Percentiles rank a stretch among this genome's conserved stretches.
Conservation (phyloP, 345 rosid species). For the Brassica nigra region DNA sequence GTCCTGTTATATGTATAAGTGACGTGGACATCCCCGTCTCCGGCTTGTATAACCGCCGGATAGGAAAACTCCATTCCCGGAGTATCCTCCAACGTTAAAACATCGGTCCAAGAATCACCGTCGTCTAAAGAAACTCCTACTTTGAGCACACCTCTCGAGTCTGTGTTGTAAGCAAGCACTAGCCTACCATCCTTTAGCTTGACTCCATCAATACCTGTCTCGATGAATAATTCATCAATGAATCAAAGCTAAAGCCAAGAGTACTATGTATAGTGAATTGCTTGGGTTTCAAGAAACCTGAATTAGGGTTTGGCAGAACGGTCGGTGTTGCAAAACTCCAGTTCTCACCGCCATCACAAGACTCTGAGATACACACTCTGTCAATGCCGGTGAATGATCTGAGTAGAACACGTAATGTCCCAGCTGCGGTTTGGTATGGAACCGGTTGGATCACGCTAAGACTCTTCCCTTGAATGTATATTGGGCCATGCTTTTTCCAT, state of each 20-base stretch:
- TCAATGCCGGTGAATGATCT: slow-evolving; percentile 65
- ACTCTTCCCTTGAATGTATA: slow-evolving; percentile 59
- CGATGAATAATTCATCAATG: not conserved
- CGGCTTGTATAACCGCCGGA: slow-evolving; percentile 81
- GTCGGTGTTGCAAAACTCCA: slow-evolving; percentile 76
- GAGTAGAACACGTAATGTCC: slow-evolving; percentile 62
- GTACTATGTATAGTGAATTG: not conserved
- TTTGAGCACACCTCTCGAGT: slow-evolving; percentile 80
- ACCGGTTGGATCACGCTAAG: slow-evolving; percentile 97
- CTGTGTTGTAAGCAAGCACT: slow-evolving; percentile 76
- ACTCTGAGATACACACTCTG: slow-evolving; percentile 78
- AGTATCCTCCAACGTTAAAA: slow-evolving; percentile 64
- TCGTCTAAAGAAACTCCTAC: slow-evolving; percentile 73
- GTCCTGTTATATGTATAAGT: slow-evolving; percentile 89
- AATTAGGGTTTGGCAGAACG: slow-evolving; percentile 85
- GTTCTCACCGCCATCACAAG: slow-evolving; percentile 65
- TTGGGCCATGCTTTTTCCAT: slow-evolving; percentile 86
- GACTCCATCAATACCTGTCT: slow-evolving; percentile 78
- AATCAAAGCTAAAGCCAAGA: not conserved
- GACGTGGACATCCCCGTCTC: slow-evolving; percentile 73
- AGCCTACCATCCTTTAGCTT: slow-evolving; percentile 71
- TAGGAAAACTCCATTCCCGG: slow-evolving; percentile 83
- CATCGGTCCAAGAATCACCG: slow-evolving; percentile 78
- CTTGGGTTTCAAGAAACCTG: slow-evolving; percentile 53
- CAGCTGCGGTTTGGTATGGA: slow-evolving; percentile 64